Conservation (phyloP, 164 flowering plant species). For the Paratinospora sagittata region DNA sequence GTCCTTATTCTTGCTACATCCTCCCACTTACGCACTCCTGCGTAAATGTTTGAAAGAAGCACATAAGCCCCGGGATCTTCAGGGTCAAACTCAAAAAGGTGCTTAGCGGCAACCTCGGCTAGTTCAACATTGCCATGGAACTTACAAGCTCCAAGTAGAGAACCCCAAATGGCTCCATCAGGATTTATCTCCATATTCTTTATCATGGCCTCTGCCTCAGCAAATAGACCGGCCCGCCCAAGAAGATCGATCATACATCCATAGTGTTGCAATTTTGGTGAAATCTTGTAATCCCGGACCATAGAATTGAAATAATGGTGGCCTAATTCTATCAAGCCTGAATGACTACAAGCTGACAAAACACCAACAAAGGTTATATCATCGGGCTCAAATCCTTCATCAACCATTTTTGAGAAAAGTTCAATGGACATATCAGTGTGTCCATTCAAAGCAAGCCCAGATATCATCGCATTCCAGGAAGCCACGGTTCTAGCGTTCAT, state of each 20-base stretch:
- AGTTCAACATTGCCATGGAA: constrained; percentile 10
- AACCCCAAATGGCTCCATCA: constrained; percentile 11
- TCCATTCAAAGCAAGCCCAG: constrained; percentile 55
- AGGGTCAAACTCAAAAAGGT: constrained; percentile 12
- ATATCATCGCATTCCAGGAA: constrained; percentile 63
- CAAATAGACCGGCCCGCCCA: constrained; percentile 11
- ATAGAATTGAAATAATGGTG: constrained; percentile 9
- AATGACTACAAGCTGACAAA: constrained; percentile 14
- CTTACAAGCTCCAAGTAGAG: constrained; percentile 15
- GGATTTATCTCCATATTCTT: constrained; percentile 12
- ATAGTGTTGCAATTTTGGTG: constrained; percentile 15
- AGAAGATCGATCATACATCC: constrained; percentile 18
- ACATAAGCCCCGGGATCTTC: constrained; percentile 13
- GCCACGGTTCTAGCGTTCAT: constrained; percentile 34
- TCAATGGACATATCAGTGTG: constrained; percentile 35
- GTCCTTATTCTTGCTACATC: constrained; percentile 14
- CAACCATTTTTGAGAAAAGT: constrained; percentile 30
- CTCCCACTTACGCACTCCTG: constrained; percentile 12
- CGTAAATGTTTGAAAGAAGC: constrained; percentile 12
- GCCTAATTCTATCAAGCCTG: constrained; percentile 13
- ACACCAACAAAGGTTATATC: constrained; percentile 16
- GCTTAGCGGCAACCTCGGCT: constrained; percentile 5
- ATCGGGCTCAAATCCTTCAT: constrained; percentile 13
- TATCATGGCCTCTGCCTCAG: constrained; percentile 9
- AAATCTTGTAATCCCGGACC: constrained; percentile 12